Conservation (phyloP, 176 grass and related monocot species). For the Ananas comosus region DNA sequence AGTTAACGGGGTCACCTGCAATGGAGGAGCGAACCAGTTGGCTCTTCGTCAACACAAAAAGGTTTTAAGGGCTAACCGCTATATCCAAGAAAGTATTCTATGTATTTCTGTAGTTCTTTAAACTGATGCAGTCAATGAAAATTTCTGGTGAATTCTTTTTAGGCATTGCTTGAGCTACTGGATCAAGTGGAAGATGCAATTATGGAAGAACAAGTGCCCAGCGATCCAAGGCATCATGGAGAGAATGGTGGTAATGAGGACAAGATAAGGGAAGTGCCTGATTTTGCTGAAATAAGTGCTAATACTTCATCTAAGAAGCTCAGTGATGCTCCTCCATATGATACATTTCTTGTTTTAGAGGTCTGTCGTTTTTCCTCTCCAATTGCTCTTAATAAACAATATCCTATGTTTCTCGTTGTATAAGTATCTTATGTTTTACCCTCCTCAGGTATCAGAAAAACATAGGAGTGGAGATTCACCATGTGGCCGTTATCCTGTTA, state of each 20-base stretch:
- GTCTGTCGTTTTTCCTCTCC: slow-evolving; percentile 25
- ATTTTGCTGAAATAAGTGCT: slow-evolving; percentile 14
- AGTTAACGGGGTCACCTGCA: slow-evolving; percentile 18
- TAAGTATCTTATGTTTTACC: not conserved
- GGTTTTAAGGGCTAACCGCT: slow-evolving; percentile 31
- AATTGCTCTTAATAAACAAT: not conserved
- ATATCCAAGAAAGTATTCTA: not conserved
- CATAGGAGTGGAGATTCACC: slow-evolving; percentile 46
- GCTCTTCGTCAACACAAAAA: slow-evolving; percentile 56
- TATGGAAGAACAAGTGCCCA: slow-evolving; percentile 47
- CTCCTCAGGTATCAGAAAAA: slow-evolving; percentile 76
- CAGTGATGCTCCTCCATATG: slow-evolving; percentile 17
- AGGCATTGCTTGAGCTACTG: slow-evolving; percentile 81
- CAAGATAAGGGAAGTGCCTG: slow-evolving; percentile 7
- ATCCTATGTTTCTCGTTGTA: not conserved
- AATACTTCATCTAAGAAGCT: slow-evolving; percentile 21
- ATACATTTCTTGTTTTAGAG: slow-evolving; percentile 87
- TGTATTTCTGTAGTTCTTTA: not conserved
- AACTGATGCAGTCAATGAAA: slow-evolving; percentile 14
- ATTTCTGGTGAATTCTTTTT: slow-evolving; percentile 11
- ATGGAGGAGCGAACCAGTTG: slow-evolving; percentile 38
- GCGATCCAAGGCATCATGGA: slow-evolving; percentile 22
- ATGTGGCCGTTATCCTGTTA: slow-evolving; percentile 39
- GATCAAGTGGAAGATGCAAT: slow-evolving; percentile 99
- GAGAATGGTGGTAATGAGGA: slow-evolving; percentile 12